These are phyloP conservation scores for Hericium coralloides DNA, from an alignment of 768 basidiomycete species.

Conservation along the genomic window DNA sequence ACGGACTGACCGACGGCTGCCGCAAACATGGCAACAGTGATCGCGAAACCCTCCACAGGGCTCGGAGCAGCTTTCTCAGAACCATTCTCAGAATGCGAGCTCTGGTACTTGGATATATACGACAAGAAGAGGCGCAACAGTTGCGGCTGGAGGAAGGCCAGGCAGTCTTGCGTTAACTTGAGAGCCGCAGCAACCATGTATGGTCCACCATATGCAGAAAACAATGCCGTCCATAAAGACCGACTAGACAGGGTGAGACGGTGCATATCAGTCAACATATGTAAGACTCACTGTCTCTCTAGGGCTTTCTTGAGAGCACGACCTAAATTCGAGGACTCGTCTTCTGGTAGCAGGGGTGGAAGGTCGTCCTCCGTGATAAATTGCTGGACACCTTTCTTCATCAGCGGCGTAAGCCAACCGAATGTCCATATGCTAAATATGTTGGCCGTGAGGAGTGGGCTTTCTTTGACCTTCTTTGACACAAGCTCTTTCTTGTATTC, in stretches of 20 bases:
- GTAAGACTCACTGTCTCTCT: constrained; percentile 45
- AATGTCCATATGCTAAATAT: constrained; percentile 80
- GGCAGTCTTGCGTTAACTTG: constrained; percentile 71
- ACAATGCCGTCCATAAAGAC: constrained; percentile 65
- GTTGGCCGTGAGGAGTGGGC: constrained; percentile 68
- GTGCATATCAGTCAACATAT: not conserved
- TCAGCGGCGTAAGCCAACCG: constrained; percentile 75
- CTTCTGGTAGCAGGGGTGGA: constrained; percentile 56
- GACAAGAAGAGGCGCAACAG: constrained; percentile 69
- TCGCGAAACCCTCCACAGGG: constrained; percentile 59
- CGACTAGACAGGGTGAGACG: constrained; percentile 29
- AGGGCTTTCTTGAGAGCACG: constrained; percentile 50
- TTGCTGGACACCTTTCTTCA: constrained; percentile 55
- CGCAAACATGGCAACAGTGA: constrained; percentile 74
- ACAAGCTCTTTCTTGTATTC: constrained; percentile 31
- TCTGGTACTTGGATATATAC: constrained; percentile 77
- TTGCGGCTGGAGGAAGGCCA: constrained; percentile 84
- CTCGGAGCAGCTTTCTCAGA: constrained; percentile 22
- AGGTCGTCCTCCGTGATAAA: constrained; percentile 83
- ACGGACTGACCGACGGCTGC: constrained; percentile 74
- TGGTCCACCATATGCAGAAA: constrained; percentile 69
- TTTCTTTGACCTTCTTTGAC: constrained; percentile 38
- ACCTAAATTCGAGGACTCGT: constrained; percentile 66
- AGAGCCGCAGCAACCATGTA: constrained; percentile 53
- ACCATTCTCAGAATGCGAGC: constrained; percentile 21